Percentiles rank a stretch among this genome's conserved stretches.
These are phyloP conservation scores for Pulicaria dysenterica DNA, from an alignment of 129 eudicot genomes.

Conservation along the genomic window DNA sequence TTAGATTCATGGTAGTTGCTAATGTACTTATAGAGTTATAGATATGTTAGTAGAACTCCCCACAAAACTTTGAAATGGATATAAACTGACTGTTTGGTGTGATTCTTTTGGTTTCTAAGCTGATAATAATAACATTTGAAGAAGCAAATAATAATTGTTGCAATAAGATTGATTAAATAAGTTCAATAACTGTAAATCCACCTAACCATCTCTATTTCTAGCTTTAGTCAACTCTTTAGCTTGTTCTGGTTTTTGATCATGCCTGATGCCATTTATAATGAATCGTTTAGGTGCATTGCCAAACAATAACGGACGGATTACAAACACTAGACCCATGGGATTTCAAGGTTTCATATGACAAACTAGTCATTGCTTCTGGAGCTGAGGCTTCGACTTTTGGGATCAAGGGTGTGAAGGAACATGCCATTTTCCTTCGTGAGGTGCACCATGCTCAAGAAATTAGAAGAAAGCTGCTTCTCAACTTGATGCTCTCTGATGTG, in stretches of 20 bases:
- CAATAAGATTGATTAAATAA: no score
- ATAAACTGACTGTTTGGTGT: no score
- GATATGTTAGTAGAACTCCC: no score
- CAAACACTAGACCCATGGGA: conserved; percentile 63
- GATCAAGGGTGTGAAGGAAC: conserved; percentile 81
- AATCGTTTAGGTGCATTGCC: conserved; percentile 63
- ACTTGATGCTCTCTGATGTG: conserved; percentile 89
- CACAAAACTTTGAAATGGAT: no score
- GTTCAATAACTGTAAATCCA: neutral
- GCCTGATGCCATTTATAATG: neutral
- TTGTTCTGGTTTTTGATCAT: neutral
- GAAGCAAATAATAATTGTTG: neutral
- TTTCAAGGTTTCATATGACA: conserved; percentile 82
- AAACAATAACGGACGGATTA: conserved; percentile 70
- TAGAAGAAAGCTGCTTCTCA: conserved; percentile 78
- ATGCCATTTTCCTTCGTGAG: conserved; percentile 93
- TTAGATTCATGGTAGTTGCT: neutral
- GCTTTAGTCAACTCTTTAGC: neutral
- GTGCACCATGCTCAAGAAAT: conserved; percentile 98
- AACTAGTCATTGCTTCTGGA: conserved; percentile 83
- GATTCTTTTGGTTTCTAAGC: no score
- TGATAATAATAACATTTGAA: no score
- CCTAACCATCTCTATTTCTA: neutral
- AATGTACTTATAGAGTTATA: no score
- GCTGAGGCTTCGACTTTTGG: conserved; percentile 96